Base-by-base conservation (phyloP, 2,329 filamentous ascomycete genomes). In the Plectosphaerella cucumerina region DNA sequence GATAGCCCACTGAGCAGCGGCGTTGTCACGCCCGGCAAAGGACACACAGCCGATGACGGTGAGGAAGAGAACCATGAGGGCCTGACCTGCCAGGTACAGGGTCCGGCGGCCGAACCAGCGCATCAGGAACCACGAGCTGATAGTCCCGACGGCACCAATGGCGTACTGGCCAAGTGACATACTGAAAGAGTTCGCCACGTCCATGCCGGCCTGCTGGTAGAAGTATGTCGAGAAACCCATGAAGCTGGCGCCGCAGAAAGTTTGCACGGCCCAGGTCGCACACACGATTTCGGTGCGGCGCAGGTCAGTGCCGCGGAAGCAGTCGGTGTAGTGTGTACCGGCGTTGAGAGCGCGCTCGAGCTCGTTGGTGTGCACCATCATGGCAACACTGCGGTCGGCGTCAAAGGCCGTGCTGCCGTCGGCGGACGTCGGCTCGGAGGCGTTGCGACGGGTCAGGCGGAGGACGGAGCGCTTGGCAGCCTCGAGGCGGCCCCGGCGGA, bases 361-460 rank as follows among this genome's bases (percentile, higher is more conserved):
- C 62, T 73, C 70, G 56, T 78, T 72, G n/a, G 77, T 80, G 50
- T 77, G 68, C 0, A 72, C 56, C 69, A 80, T 77, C 71, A 78
- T 73, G 10, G 74, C 70, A 14, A 81, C 57, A 1, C 70, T 70
- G 56, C 74, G 65, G 23, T 77, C 69, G 6, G 65, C 60, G 33
- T 71, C 66, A 49, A 73, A 70, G 5, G 61, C 56, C 3, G 58
- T 18, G 35, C n/a, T 18, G 26, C 26, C 26, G 12, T 31, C 49
- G 12, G 45, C 56, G 8, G 26, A 31, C n/a, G n/a, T n/a, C n/a
- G n/a, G n/a, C 4, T 31, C 17, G 4, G 54, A 60, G 48, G 46
- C 57, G 55, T 65, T 67, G 56, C 44, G 31, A 6, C 56, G 61
- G 3, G 70, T 71, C 17, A 78, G 66, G 4, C 73, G 66, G 35